Percentiles rank a stretch among this genome's conserved stretches.
Evolutionary conservation across 441 rosid species (phyloP).

Genomic region (Raphanus hybrid): DNA sequence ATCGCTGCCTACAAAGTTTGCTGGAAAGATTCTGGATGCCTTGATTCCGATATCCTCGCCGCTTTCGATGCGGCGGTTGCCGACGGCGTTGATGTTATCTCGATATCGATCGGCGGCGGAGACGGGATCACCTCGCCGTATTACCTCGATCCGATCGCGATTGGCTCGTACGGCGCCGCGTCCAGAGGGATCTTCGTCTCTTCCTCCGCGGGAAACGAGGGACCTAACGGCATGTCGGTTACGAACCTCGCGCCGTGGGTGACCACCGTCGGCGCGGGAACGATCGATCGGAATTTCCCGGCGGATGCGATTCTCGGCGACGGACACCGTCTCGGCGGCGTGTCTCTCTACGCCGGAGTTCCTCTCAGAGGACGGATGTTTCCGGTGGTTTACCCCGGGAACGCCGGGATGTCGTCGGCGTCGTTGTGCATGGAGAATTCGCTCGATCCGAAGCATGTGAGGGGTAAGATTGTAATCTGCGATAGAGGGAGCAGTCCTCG

Average conservation of each 20-base stretch:
- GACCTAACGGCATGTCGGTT: slow-evolving; percentile 24
- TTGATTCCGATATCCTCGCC: slow-evolving; percentile 6
- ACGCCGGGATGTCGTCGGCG: slow-evolving; percentile 4
- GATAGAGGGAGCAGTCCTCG: slow-evolving; percentile 19
- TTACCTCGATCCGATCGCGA: slow-evolving; percentile 14
- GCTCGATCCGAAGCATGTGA: slow-evolving; percentile 12
- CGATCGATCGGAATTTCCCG: slow-evolving; percentile 9
- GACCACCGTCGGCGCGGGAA: slow-evolving; percentile 9
- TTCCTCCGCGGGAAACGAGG: slow-evolving; percentile 18
- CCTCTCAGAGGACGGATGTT: neutral
- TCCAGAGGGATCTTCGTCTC: neutral
- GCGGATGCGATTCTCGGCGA: slow-evolving; percentile 11
- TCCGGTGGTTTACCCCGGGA: slow-evolving; percentile 11
- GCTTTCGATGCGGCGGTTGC: slow-evolving; percentile 10
- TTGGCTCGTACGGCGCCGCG: slow-evolving; percentile 4
- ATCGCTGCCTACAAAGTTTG: slow-evolving; percentile 6
- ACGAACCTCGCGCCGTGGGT: slow-evolving; percentile 24
- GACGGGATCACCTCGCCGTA: slow-evolving; percentile 22
- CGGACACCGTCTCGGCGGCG: slow-evolving; percentile 8
- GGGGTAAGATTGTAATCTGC: slow-evolving; percentile 8
- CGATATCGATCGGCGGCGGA: slow-evolving; percentile 20
- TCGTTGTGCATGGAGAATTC: slow-evolving; percentile 24
- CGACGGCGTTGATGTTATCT: slow-evolving; percentile 5
- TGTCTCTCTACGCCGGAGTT: slow-evolving; percentile 13
- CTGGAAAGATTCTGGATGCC: slow-evolving; percentile 23